Base-by-base conservation (phyloP, 2,329 filamentous ascomycete genomes). In the Dichotomopilus funicola region DNA sequence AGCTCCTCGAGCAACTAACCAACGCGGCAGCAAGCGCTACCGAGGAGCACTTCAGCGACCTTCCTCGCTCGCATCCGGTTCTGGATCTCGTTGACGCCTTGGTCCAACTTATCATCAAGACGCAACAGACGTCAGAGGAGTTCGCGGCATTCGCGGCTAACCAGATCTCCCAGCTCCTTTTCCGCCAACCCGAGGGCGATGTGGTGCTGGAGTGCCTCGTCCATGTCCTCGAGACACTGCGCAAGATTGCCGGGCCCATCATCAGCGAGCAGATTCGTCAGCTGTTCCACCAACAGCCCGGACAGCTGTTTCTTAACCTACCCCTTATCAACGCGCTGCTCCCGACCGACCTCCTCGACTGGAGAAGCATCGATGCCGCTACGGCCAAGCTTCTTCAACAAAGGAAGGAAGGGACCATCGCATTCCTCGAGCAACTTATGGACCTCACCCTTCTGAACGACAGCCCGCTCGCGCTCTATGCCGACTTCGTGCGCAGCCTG, bases 401-500 rank as follows among this genome's bases (percentile, higher is more conserved):
- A 54, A 83, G 84, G 56, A 89, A 91, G 59, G 78, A 84, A 6
- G 79, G 80, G 27, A 89, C 88, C 1, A 73, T 96, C 3, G 83
- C 90, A 55, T 88, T 95, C 67, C 78, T 97, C n/a, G 83, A 86
- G 51, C 84, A 85, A 44, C 76, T 96, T 44, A 77, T 96, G 60
- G 87, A 94, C 61, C 81, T 89, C 44, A 82, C 91, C 0, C 74
- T 96, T 7, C 80, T 95, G 49, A 88, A 83, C 62, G 88, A 91
- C 48, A 83, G 85, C 45, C 89, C 90, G 0, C 81, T 87, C 41
- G 88, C 87, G 1, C 75, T 96, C 48, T 88, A 90, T 63, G 85
- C 91, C 1, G 91, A 97, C 71, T 95, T 96, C 66, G 85, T 89
- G 6, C 81, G 83, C 59, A 95, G 89, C 55, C 78, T 96, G 53